Conservation (phyloP, 2,329 filamentous ascomycete species). For the Byssoonygena ceratinophila region DNA sequence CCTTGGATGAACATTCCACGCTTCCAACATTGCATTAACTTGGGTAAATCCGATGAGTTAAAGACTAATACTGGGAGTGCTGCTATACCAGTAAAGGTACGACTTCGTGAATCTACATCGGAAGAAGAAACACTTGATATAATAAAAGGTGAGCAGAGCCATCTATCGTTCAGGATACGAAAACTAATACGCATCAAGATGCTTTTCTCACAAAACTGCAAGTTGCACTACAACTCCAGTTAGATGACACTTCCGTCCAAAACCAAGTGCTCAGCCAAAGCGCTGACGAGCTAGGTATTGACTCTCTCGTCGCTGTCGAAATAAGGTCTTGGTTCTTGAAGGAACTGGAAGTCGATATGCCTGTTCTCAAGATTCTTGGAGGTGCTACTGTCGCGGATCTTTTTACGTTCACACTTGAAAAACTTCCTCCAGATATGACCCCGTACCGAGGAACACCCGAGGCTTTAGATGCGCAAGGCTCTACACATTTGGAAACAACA, state of each 20-base stretch:
- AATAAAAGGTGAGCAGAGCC: not conserved
- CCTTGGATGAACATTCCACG: slow-evolving; percentile 4
- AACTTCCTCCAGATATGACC: not conserved
- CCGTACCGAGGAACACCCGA: not conserved
- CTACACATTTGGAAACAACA: not conserved
- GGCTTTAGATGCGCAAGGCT: not conserved
- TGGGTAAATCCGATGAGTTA: not conserved
- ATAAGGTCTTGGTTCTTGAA: slow-evolving; percentile 16
- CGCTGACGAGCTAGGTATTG: slow-evolving; percentile 13
- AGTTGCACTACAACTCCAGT: not conserved
- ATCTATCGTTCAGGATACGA: not conserved
- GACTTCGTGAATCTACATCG: not conserved
- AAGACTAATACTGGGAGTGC: not conserved
- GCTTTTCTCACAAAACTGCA: slow-evolving; percentile 1
- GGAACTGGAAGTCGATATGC: slow-evolving; percentile 15
- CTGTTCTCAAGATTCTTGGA: slow-evolving; percentile 15
- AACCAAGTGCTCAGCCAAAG: not conserved
- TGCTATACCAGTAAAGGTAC: not conserved
- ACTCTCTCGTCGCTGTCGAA: slow-evolving; percentile 17
- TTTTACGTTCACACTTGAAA: not conserved
- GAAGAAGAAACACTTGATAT: not conserved
- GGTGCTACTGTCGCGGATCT: slow-evolving; percentile 6
- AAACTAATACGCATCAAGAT: not conserved
- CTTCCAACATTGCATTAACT: not conserved
- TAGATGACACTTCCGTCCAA: not conserved